Conservation (phyloP, 2,329 filamentous ascomycete genomes). For the Aspergillus aculeatus region DNA sequence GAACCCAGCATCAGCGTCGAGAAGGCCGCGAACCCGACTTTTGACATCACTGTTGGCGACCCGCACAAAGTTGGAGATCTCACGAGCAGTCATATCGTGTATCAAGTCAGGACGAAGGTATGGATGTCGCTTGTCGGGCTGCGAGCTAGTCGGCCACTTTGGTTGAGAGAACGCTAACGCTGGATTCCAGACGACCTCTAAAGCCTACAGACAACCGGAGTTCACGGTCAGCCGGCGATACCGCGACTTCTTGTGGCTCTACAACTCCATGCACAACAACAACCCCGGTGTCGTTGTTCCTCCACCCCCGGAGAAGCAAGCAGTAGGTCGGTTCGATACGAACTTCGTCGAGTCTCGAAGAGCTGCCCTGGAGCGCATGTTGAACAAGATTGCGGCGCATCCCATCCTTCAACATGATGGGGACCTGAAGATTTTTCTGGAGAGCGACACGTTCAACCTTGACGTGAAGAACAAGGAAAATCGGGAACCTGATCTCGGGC, state of each 20-base stretch:
- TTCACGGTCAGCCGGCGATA: constrained; percentile 94
- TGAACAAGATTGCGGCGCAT: constrained; percentile 91
- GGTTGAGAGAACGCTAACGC: neutral
- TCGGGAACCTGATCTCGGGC: constrained; percentile 77
- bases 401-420: constrained; percentile 87
- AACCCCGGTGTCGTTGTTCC: constrained; percentile 94
- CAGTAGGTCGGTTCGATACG: constrained; percentile 89
- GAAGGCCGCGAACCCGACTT: constrained; percentile 87
- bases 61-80: constrained; percentile 97
- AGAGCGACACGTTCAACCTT: constrained; percentile 92
- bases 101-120: constrained; percentile 91
- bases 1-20: constrained; percentile 86
- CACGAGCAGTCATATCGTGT: constrained; percentile 96
- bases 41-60: constrained; percentile 88
- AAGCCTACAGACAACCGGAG: constrained; percentile 88
- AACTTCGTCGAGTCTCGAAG: constrained; percentile 94
- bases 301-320: constrained; percentile 95
- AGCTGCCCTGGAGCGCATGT: constrained; percentile 91
- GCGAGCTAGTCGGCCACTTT: neutral
- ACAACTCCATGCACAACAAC: constrained; percentile 89
- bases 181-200: constrained; percentile 74
- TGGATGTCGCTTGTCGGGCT: constrained; percentile 13
- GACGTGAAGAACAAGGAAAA: constrained; percentile 98
- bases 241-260: constrained; percentile 96
- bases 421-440: constrained; percentile 92